Conservation (phyloP, 2,329 filamentous ascomycete species). For the Ophiostoma perfectum region DNA sequence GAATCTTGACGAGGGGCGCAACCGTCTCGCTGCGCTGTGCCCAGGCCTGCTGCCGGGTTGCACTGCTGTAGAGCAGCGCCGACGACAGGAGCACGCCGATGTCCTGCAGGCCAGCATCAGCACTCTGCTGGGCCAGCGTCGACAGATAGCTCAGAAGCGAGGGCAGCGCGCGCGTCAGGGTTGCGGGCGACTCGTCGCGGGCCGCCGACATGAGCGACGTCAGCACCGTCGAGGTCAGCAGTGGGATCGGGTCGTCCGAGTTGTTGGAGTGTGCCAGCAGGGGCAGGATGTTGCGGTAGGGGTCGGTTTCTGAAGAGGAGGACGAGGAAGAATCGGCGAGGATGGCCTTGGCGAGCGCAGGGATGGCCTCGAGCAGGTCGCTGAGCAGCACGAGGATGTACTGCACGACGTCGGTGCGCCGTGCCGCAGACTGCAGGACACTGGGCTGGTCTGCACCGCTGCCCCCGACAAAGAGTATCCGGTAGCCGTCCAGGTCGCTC, state of each 20-base stretch:
- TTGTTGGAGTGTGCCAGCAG: constrained; percentile 74
- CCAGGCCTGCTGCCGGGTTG: constrained; percentile 82
- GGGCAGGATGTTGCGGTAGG: constrained; percentile 77
- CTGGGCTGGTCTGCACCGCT: constrained; percentile 63
- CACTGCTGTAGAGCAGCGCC: constrained; percentile 67
- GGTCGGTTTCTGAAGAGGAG: constrained; percentile 53
- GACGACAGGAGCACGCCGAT: constrained; percentile 93
- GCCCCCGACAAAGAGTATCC: constrained; percentile 73
- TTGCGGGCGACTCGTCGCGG: constrained; percentile 57
- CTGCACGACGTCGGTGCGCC: constrained; percentile 85
- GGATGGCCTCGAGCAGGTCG: constrained; percentile 74
- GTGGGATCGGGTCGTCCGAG: constrained; percentile 71
- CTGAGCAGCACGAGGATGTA: constrained; percentile 86
- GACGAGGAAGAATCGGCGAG: constrained; percentile 36
- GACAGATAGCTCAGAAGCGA: constrained; percentile 82
- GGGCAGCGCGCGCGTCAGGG: constrained; percentile 66
- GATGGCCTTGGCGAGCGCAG: constrained; percentile 69
- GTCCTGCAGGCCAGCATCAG: constrained; percentile 87
- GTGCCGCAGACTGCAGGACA: constrained; percentile 78
- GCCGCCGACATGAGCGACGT: constrained; percentile 69
- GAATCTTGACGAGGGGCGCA: constrained; percentile 72
- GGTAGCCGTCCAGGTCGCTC: constrained; percentile 72
- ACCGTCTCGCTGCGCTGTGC: constrained; percentile 81
- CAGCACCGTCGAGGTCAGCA: constrained; percentile 84
- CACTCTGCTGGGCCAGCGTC: constrained; percentile 66